phyloP scores from a whole-genome alignment of 768 basidiomycete genomes.

The Pleurotus pulmonarius region DNA sequence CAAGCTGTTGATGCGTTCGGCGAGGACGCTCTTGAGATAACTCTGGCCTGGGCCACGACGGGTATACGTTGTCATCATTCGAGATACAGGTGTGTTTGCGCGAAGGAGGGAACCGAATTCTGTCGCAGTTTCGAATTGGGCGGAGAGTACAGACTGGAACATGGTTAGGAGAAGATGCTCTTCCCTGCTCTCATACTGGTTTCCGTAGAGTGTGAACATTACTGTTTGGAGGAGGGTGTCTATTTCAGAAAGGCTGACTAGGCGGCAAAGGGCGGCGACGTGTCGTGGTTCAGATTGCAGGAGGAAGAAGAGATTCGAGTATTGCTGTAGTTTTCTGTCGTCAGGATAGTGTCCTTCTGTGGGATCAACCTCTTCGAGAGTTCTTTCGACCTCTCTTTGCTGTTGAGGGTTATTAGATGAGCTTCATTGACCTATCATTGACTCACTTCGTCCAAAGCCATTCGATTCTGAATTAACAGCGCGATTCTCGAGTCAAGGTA shows the following conservation, averaged over 20 bases:
- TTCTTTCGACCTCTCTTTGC: conserved; percentile 95
- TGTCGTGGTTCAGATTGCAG: conserved; percentile 97
- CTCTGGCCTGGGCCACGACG: conserved; percentile 98
- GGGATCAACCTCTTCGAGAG: conserved; percentile 93
- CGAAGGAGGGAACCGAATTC: conserved; percentile 98
- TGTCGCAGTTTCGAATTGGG: conserved; percentile 98
- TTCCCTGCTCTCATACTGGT: conserved; percentile 98
- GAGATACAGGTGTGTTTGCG: conserved; percentile 97
- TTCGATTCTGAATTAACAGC: conserved; percentile 95
- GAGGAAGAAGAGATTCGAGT: conserved; percentile 98
- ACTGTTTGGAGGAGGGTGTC: conserved; percentile 99
- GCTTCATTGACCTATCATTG: not conserved
- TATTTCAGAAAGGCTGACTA: conserved; percentile 95
- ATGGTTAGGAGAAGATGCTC: conserved; percentile 98
- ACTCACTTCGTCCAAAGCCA: conserved; percentile 91
- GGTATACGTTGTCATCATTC: conserved; percentile 99
- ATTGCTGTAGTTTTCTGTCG: conserved; percentile 91
- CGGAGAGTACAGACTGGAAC: conserved; percentile 98
- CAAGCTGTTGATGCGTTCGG: conserved; percentile 96
- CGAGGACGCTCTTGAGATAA: conserved; percentile 95
- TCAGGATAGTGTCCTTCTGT: conserved; percentile 92
- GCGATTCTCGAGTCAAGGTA: conserved; percentile 98
- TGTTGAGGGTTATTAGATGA: conserved; percentile 20
- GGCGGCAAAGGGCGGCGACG: conserved; percentile 92
- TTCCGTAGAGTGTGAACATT: conserved; percentile 99